Percentiles rank a stretch among this genome's conserved stretches.
phyloP scores from a whole-genome alignment of 1,139 yeast genomes.

The Scheffersomyces illinoinensis region DNA sequence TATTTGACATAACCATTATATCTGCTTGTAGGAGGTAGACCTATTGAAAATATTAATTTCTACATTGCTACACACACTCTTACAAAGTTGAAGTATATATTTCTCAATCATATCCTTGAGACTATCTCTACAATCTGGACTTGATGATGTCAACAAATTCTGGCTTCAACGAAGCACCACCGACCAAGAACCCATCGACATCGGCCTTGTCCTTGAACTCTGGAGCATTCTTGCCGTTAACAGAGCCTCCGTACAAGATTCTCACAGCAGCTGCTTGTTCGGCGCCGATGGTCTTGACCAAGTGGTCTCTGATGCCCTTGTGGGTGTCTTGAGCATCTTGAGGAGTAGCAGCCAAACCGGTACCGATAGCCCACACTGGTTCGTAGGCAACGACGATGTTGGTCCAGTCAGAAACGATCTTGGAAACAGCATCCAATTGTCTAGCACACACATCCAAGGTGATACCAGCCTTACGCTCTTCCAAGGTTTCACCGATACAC shows the following conservation, averaged over 20 bases:
- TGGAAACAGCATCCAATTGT: slow-evolving; percentile 89
- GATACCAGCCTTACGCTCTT: slow-evolving; percentile 86
- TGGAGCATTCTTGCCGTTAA: slow-evolving; percentile 89
- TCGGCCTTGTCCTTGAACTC: slow-evolving; percentile 91
- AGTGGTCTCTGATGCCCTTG: slow-evolving; percentile 80
- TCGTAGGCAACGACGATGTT: slow-evolving; percentile 96
- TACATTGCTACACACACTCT: background rate
- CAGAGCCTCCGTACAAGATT: slow-evolving; percentile 99
- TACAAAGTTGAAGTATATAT: background rate
- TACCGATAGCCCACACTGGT: slow-evolving; percentile 99
- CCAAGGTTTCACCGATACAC: slow-evolving; percentile 96
- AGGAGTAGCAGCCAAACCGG: slow-evolving; percentile 99
- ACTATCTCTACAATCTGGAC: slow-evolving; percentile 66
- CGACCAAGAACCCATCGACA: slow-evolving; percentile 98
- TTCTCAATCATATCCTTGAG: slow-evolving; percentile 2
- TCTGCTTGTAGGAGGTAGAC: background rate
- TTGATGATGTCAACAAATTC: slow-evolving; percentile 95
- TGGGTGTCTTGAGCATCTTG: slow-evolving; percentile 97
- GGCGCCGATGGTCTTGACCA: slow-evolving; percentile 73
- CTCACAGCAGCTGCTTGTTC: slow-evolving; percentile 76
- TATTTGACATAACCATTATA: too few relatives aligned
- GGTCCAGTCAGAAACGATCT: slow-evolving; percentile 85
- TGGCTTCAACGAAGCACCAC: slow-evolving; percentile 99
- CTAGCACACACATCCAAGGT: slow-evolving; percentile 86
- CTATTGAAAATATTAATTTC: background rate